A percentile compares a stretch with the other conserved stretches of the same genome.
phyloP scores from a whole-genome alignment of 2,329 filamentous ascomycete species.

The Whalleya microplaca region DNA sequence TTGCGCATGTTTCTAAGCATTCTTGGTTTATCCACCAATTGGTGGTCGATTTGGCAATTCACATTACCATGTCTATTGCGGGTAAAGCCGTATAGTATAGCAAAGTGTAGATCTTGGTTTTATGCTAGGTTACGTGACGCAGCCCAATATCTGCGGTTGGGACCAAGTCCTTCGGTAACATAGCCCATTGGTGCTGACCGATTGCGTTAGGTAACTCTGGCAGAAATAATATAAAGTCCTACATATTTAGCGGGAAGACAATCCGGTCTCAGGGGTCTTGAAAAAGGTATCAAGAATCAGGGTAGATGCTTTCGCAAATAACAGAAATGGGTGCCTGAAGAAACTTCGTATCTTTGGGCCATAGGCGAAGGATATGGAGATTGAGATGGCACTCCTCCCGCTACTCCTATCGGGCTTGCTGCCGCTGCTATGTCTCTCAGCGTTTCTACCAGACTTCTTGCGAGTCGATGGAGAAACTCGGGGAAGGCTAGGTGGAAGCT shows the following conservation, averaged over 20 bases:
- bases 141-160: background rate
- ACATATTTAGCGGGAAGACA: too few species aligned
- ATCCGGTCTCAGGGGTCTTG: background rate
- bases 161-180: background rate
- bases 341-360: conserved; percentile 16
- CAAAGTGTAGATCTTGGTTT: background rate
- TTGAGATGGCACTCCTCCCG: conserved; percentile 18
- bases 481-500: conserved; percentile 5
- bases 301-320: background rate
- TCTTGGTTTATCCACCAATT: background rate
- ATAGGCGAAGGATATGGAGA: conserved; percentile 15
- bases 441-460: conserved; percentile 3
- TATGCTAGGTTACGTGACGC: background rate
- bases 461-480: conserved; percentile 1
- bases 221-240: background rate
- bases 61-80: background rate
- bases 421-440: conserved; percentile 17
- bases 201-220: background rate
- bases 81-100: background rate
- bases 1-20: background rate
- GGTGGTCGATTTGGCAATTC: background rate
- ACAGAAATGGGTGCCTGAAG: background rate
- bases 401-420: conserved; percentile 16
- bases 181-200: background rate
- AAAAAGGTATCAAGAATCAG: background rate